Base-by-base conservation (phyloP, 441 rosid species). In the Gossypium schwendimanii region DNA sequence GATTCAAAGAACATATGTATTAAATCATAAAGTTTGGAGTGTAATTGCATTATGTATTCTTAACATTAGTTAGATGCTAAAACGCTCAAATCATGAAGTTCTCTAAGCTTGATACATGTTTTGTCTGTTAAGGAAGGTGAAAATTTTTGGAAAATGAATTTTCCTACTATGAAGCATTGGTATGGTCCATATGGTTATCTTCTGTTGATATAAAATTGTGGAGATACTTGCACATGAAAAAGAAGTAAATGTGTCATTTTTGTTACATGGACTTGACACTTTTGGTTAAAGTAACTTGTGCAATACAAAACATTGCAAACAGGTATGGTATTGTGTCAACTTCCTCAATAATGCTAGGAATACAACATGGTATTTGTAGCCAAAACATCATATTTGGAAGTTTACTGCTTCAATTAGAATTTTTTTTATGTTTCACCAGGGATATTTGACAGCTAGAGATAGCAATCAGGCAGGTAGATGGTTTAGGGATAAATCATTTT, bases 141-240 rank as follows among this genome's bases (percentile, higher is more conserved):
- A 41, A 20, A 17, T 9, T 31, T 69, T 69, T 69, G 70, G 14
- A 66, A 18, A 66, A 66, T 66, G 70, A 47, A 21, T 11, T 64
- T 63, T 64, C 6, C 31, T 64, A 64, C 11, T 1, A 20, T 44
- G 33, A 41, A 41, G 15, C 45, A 21, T 17, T 20, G 53, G 21
- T 63, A 41, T 17, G 49, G 49, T 62, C 67, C 8, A 10, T 15
- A 14, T 17, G 49, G 53, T 11, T 63, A 20, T 24, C 12, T 41
- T 11, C 1, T 62, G 41, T 63, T 17, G 52, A 18, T 39, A 62
- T 20, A 21, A 33, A 47, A 10, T 49, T 47, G 57, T 24, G 21
- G 57, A 49, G 57, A 66, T 47, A 44, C 31, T 44, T 11, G 45
- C 36, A 45, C 21, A 14, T 65, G 39, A 50, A 6, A 17, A 45